Evolutionary conservation across 1,284 basidiomycete genomes (phyloP), one percentile per base, ranked within the genome.

Genomic region (Abortiporus biennis): DNA sequence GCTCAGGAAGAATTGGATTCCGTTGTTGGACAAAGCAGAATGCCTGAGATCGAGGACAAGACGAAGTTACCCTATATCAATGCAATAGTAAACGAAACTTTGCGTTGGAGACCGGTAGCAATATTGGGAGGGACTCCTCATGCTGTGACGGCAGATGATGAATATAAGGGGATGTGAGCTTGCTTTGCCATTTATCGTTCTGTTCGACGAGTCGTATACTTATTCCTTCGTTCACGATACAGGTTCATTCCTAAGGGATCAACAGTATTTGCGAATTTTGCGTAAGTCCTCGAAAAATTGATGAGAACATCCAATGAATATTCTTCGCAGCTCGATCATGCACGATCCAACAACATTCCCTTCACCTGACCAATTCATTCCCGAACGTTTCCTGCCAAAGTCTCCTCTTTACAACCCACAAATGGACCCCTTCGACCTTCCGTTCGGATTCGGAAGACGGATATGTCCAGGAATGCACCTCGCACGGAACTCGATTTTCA

Each of bases 391-490:
- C 43, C 46, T 64, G 21, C 47, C 49, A 30, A 44, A 44, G n/a
- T 49, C 53, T n/a, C 24, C 24, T 6, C 25, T 43, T 12, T 43
- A 38, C 36, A 47, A 68, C 42, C 62, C 64, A 11, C 53, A 64
- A 5, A 36, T 71, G 27, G 49, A 59, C 36, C 55, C 61, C 17
- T 70, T 70, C 46, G 65, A 69, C 6, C 64, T 72, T 27, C 67
- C 67, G 9, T 73, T 72, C 46, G 70, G 70, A 1, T 72, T 71
- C 38, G 70, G 70, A 16, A 53, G 71, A 9, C 57, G 71, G 15
- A 64, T 71, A 12, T 74, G 70, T 46, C 68, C 69, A 1, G 69
- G 72, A 0, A 63, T 65, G 61, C 64, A 72, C 42, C 58, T 74
- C n/a, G 71, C 65, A 1, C 54, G 53, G 21, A 68, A 70, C 48